These are phyloP conservation scores for Passiflora organensis DNA, from an alignment of 345 rosid genomes.

Conservation along the genomic window DNA sequence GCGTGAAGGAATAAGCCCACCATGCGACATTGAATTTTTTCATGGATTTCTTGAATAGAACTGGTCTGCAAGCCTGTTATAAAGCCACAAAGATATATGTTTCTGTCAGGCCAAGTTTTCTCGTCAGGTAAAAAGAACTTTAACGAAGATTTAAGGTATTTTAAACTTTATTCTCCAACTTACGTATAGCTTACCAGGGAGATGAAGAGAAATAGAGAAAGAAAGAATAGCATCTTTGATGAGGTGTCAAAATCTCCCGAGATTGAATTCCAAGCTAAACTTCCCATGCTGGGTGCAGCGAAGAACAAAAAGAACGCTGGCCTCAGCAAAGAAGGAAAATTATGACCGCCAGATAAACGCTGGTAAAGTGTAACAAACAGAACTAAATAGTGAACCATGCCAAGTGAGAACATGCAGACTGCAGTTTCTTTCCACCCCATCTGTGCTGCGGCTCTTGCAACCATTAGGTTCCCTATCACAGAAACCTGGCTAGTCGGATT, in stretches of 20 bases:
- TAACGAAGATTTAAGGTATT: no score
- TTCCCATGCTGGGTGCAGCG: constrained; percentile 60
- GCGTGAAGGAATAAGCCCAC: constrained; percentile 63
- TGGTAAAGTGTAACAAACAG: constrained; percentile 74
- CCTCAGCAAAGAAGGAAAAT: constrained; percentile 38
- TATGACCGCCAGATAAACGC: constrained; percentile 38
- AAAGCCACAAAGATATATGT: not conserved
- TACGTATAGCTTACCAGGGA: constrained; percentile 49
- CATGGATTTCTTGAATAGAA: constrained; percentile 56
- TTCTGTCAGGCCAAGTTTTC: no score
- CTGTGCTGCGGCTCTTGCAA: constrained; percentile 48
- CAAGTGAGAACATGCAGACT: constrained; percentile 54
- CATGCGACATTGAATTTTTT: constrained; percentile 59
- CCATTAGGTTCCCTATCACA: constrained; percentile 56
- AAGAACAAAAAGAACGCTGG: constrained; percentile 70
- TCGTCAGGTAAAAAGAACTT: no score
- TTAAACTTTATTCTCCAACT: no score
- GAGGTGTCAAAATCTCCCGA: constrained; percentile 40
- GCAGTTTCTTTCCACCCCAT: constrained; percentile 61
- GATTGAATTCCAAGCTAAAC: constrained; percentile 65
- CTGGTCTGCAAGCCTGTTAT: constrained; percentile 53
- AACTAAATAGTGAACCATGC: constrained; percentile 59
- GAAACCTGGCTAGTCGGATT: constrained; percentile 66
- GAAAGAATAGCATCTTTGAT: constrained; percentile 23
- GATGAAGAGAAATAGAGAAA: constrained; percentile 37